These are phyloP conservation scores for Solidago caesia DNA, from an alignment of 129 eudicot genomes.

Conservation along the genomic window DNA sequence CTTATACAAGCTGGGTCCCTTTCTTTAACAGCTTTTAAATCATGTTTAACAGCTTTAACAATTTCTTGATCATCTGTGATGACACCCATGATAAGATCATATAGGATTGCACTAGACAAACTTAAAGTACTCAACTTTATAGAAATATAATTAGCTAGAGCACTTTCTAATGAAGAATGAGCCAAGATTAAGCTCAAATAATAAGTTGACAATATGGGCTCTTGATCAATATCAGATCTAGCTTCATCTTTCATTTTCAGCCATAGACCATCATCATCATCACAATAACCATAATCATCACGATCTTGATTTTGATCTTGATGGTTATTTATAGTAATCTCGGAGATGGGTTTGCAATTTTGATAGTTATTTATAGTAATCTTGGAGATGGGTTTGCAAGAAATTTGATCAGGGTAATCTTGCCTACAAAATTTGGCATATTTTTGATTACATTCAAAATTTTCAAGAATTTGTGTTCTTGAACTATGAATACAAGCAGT, in stretches of 20 bases:
- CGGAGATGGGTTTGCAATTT: not conserved
- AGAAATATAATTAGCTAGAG: constrained; percentile 66
- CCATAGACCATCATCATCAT: constrained; percentile 55
- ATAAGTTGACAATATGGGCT: constrained; percentile 75
- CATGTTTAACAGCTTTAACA: constrained; percentile 43
- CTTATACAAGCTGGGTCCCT: constrained; percentile 97
- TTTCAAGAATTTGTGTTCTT: constrained; percentile 41
- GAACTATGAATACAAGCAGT: constrained; percentile 60
- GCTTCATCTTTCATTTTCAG: constrained; percentile 66
- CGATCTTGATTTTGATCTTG: too few relatives aligned
- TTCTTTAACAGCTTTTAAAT: constrained; percentile 74
- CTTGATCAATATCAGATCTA: constrained; percentile 54
- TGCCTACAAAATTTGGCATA: constrained; percentile 42
- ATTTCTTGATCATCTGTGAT: constrained; percentile 59
- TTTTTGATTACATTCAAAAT: constrained; percentile 23
- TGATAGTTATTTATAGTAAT: constrained; percentile 15
- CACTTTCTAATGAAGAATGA: constrained; percentile 55
- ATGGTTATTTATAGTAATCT: too few relatives aligned
- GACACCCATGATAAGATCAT: constrained; percentile 63
- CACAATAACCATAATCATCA: constrained; percentile 2
- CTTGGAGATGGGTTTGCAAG: constrained; percentile 47
- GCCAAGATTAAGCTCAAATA: constrained; percentile 55
- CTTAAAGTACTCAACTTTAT: constrained; percentile 55
- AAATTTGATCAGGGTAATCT: constrained; percentile 39
- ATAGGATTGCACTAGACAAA: constrained; percentile 54